These are phyloP conservation scores for Lactifluus volemus DNA, from an alignment of 768 basidiomycete genomes.

Conservation along the genomic window DNA sequence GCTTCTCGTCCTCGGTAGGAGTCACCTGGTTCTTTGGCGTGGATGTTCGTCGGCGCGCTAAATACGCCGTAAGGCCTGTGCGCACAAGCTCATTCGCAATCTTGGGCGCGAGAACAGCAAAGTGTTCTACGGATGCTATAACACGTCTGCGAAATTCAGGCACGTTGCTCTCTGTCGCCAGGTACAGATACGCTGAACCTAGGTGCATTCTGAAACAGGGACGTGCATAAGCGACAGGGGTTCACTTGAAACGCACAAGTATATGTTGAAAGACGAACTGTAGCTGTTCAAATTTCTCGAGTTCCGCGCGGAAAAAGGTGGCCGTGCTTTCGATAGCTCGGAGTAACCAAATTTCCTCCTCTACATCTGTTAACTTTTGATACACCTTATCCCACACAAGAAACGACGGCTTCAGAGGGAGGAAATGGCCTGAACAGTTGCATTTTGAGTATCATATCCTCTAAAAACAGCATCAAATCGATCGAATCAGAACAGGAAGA, in stretches of 20 bases:
- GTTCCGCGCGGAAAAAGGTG: conserved; percentile 38
- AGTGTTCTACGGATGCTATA: conserved; percentile 33
- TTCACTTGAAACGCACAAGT: neutral
- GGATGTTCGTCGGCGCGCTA: conserved; percentile 33
- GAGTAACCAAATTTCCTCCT: conserved; percentile 72
- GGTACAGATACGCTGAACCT: conserved; percentile 59
- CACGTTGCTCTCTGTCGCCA: conserved; percentile 52
- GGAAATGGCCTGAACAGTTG: conserved; percentile 38
- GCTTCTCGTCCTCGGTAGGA: conserved; percentile 33
- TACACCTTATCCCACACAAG: conserved; percentile 84
- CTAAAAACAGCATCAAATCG: conserved; percentile 27
- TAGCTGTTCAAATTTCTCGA: conserved; percentile 44
- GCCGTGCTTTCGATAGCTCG: conserved; percentile 49
- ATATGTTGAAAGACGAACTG: conserved; percentile 35
- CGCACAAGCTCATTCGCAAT: conserved; percentile 45
- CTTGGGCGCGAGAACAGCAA: conserved; percentile 35
- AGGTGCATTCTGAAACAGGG: conserved; percentile 40
- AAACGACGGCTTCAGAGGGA: conserved; percentile 70
- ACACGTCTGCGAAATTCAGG: conserved; percentile 45
- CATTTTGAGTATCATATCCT: conserved; percentile 40
- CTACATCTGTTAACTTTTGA: conserved; percentile 50
- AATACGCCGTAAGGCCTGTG: conserved; percentile 45
- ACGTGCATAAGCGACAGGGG: neutral
- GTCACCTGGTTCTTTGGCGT: conserved; percentile 21
- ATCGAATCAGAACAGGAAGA: conserved; percentile 11